These are phyloP conservation scores for Aureobasidium uvarum DNA, from an alignment of 2,329 filamentous ascomycete genomes.

Conservation along the genomic window DNA sequence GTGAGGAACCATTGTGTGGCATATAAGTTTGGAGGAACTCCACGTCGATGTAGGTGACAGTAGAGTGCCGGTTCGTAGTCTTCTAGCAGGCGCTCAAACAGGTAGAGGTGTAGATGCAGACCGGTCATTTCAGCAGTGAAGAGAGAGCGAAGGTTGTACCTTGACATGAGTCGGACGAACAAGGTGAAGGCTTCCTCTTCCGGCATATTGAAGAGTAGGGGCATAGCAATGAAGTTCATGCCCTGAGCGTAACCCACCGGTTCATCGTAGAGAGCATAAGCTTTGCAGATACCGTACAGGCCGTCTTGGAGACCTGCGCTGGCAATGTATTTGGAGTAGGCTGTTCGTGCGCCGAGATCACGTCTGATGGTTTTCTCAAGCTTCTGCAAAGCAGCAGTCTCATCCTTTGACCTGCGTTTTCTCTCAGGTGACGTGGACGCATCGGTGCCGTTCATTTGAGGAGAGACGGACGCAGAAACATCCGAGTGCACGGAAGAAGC, in stretches of 20 bases:
- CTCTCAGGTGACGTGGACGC: conserved; percentile 58
- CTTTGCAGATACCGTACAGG: conserved; percentile 93
- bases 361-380: conserved; percentile 89
- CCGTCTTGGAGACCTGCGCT: conserved; percentile 89
- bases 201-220: conserved; percentile 94
- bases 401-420: conserved; percentile 76
- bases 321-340: conserved; percentile 93
- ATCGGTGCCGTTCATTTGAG: conserved; percentile 8
- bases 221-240: conserved; percentile 99
- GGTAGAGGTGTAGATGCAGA: conserved; percentile 86
- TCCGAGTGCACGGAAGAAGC: conserved; percentile 83
- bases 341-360: conserved; percentile 87
- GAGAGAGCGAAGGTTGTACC: conserved; percentile 87
- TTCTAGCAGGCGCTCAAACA: conserved; percentile 91
- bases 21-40: conserved; percentile 88
- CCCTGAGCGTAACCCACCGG: conserved; percentile 95
- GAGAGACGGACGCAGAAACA: conserved; percentile 52
- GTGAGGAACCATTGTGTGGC: conserved; percentile 99
- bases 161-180: conserved; percentile 91
- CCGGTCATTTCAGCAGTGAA: conserved; percentile 97
- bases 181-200: conserved; percentile 96
- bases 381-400: conserved; percentile 69
- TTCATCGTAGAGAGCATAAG: conserved; percentile 93
- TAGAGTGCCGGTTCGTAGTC: conserved; percentile 92
- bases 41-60: conserved; percentile 84